Base-by-base conservation (phyloP, 1,284 basidiomycete species). In the Pyrrhoderma lamaoense region DNA sequence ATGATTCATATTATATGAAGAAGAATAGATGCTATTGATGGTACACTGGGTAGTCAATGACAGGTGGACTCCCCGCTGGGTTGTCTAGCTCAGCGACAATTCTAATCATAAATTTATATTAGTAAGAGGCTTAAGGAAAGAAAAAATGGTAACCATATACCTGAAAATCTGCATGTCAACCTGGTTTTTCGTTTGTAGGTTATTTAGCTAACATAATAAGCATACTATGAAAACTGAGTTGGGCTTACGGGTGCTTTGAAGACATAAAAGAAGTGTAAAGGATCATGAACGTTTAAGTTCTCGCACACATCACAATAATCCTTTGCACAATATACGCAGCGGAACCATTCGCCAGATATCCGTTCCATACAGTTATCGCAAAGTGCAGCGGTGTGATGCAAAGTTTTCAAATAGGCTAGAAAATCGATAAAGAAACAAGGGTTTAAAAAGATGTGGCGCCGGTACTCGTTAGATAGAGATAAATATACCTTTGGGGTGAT, bases 301-400 rank as follows among this genome's bases (percentile, higher is more conserved):
- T 92, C 85, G 56, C 91, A 93, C 31, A 75, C 75, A 50, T 82
- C 79, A 66, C 91, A 93, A 16, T 93, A 71, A 64, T 93, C 91
- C 56, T 77, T 81, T 3, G 77, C 75, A 62, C 92, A 95, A 62
- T 91, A 90, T 2, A 80, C 89, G 62, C 92, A 95, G 57, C 87
- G 78, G 66, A 86, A 86, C 92, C 92, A 95, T 57, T 80, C 78
- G 7, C 92, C 92, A 21, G 73, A 67, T 54, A 94, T 92, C 35
- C 68, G 71, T 21, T 70, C 73, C 74, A 89, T 79, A 62, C 88
- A 89, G 45, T 79, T 74, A 65, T 91, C 89, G 58, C 88, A 91
- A 8, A 87, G 65, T 13, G 86, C 82, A 39, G 75, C 73, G 3
- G 69, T 63, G 65, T 94, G 90, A 44, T 76, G 64, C 2, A 94